Conservation (phyloP, 169 alveolate species). For the Eimeria maxima region DNA sequence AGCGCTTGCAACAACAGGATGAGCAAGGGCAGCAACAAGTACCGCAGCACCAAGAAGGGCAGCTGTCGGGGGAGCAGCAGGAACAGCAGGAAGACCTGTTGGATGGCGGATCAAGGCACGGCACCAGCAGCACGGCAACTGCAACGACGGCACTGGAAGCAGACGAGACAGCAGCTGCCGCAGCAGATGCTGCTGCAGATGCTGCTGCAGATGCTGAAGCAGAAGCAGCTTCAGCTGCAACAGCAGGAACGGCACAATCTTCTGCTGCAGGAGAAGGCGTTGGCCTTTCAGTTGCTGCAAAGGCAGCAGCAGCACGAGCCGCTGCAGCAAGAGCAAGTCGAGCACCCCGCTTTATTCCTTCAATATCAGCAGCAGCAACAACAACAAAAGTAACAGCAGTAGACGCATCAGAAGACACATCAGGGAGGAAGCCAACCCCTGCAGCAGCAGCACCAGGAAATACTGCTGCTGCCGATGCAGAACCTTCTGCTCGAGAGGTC, state of each 20-base stretch:
- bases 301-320: conserved; percentile 60
- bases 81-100: conserved; percentile 6
- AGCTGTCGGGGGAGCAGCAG: neutral
- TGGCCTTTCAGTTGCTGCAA: conserved; percentile 52
- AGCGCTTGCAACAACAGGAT: conserved; percentile 39
- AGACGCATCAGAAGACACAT: neutral
- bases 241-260: neutral
- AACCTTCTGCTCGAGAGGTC: neutral
- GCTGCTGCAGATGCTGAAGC: neutral
- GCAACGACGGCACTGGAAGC: no score
- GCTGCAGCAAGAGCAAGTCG: conserved; percentile 4
- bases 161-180: neutral
- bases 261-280: neutral
- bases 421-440: neutral
- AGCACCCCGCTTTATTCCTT: conserved; percentile 38
- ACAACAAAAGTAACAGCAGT: conserved; percentile 10
- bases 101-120: neutral
- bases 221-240: neutral
- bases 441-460: conserved; percentile 47
- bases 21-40: conserved; percentile 9
- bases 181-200: neutral
- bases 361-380: conserved; percentile 44
- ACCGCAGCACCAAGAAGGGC: neutral
- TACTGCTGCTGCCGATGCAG: conserved; percentile 16
- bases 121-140: neutral